Base-by-base conservation (phyloP, 495 filamentous ascomycete genomes). In the Chaetomidium leptoderma region DNA sequence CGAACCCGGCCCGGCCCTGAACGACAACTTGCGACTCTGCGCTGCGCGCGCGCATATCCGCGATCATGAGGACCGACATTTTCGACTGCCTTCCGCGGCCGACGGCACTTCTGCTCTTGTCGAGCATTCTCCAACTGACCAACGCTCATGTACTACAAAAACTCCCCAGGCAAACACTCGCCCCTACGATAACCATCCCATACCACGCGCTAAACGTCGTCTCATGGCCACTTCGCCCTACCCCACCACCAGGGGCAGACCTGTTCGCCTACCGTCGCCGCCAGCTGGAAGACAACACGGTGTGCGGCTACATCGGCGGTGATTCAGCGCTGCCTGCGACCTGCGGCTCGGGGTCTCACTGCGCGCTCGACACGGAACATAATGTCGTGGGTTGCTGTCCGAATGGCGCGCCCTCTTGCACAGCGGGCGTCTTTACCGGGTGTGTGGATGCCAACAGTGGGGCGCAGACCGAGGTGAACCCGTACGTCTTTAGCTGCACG, bases 321-420 rank as follows among this genome's bases (percentile, higher is more conserved):
- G 42, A 74, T 48, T 59, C 68, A 27, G 63, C 64, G 33, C 60
- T 79, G 23, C 76, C 77, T 21, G 77, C 77, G 39, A 79, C 77
- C 42, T 79, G 77, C 50, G 70, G 62, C 46, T 65, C 67, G n/a
- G 77, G 77, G 23, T 78, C 76, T 50, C 76, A 79, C 63, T 79
- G 77, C 56, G 77, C 76, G 27, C 57, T 78, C 32, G 77, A 78
- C 66, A 58, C 61, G 23, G 70, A 68, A 35, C 67, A 74, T 56
- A 67, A 69, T 32, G 71, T 74, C 4, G 67, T 79, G n/a, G 77
- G 77, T 33, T 79, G 77, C 61, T 79, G 77, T 55, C 77, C 77
- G 6, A 70, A 78, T 55, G 75, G 74, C 19, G 52, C 48, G n/a
- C 70, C 65, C 7, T 55, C 66, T 16, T 79, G 77, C 57, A 76